Evolutionary conservation across 1,284 basidiomycete species (phyloP).

Genomic region (Cutaneotrichosporon dermatis): DNA sequence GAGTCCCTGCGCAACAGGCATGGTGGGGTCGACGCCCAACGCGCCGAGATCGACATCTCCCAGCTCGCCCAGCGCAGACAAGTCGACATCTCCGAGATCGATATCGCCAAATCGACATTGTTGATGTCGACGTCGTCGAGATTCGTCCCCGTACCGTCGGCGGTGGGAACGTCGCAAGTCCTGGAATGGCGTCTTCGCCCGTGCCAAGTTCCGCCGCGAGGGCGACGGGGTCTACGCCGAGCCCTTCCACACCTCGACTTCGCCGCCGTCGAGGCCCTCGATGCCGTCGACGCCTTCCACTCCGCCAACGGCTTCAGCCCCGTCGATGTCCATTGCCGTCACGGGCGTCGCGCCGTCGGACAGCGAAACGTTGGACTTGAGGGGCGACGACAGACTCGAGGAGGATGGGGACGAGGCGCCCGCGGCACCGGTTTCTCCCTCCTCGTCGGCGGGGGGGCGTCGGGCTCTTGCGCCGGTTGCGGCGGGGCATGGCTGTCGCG

Average conservation of each 20-base stretch:
- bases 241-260: neutral
- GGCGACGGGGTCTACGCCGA: neutral
- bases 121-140: neutral
- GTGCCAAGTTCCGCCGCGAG: neutral
- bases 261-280: neutral
- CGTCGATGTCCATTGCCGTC: constrained; percentile 9
- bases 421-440: neutral
- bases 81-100: neutral
- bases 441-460: constrained; percentile 9
- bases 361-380: constrained; percentile 10
- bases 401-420: constrained; percentile 10
- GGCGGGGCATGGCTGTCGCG: neutral
- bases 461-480: constrained; percentile 12
- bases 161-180: too few species aligned
- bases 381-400: constrained; percentile 13
- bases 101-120: neutral
- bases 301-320: constrained; percentile 5
- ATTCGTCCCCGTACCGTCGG: too few species aligned
- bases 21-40: neutral
- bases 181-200: neutral
- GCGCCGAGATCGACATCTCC: neutral
- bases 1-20: too few species aligned
- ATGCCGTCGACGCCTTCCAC: neutral
- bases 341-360: constrained; percentile 7
- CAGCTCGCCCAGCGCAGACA: neutral